Evolutionary conservation across 768 basidiomycete species (phyloP), one percentile per base, ranked within the genome.

Genomic region (Rhizopogon sp.): DNA sequence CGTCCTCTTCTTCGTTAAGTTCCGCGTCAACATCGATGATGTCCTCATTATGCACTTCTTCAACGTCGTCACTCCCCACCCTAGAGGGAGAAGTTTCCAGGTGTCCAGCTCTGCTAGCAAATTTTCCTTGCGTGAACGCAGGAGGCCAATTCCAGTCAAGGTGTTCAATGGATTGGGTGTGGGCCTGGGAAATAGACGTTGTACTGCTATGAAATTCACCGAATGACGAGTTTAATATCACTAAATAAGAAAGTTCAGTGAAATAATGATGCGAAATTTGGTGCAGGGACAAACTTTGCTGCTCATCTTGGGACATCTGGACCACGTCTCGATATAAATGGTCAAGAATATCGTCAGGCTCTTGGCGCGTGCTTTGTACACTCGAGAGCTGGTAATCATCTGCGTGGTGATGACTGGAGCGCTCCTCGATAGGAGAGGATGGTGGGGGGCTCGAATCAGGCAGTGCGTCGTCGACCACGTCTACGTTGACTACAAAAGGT

Each of bases 81-180:
- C 22, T 31, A 39, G 54, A 25, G 33, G 54, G 37, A 17, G 54
- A 53, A 58, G 53, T 55, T 17, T 46, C 57, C 31, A 60, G 56
- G 20, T 61, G 55, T 25, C 60, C 59, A 37, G 59, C 42, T 11
- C 57, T 47, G 6, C 59, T 64, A 20, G 68, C 58, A 2, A 63
- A 22, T 20, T 61, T 60, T 5, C 66, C 68, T 5, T 42, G 22
- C 17, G 65, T 54, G 51, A 72, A 72, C 1, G 71, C 71, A 16
- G 72, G 68, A 17, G 72, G 72, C 53, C 62, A 64, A 54, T 68
- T 70, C 73, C 73, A 74, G 42, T 74, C 65, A 3, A 69, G 60
- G 47, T 72, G 65, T 9, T 55, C 58, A 16, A 28, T 52, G 17
- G 58, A 5, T 9, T 52, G 54, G 13, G 39, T 56, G 31, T 61